These are phyloP conservation scores for Pseudozyma thailandica DNA, from an alignment of 1,284 basidiomycete genomes.

Conservation along the genomic window DNA sequence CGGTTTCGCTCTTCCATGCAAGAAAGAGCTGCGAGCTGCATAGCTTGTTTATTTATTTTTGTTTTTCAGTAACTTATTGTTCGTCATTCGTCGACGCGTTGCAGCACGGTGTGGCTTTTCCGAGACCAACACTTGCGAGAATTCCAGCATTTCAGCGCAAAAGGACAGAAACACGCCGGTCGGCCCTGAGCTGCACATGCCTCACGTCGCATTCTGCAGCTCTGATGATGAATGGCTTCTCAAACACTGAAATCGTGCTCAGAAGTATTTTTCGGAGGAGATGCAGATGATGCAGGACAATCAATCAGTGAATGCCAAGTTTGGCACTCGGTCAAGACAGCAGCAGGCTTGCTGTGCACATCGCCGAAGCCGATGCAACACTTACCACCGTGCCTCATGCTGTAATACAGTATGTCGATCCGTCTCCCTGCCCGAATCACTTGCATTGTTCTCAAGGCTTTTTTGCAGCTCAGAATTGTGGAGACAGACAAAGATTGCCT, in stretches of 20 bases:
- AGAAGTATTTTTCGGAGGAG: neutral
- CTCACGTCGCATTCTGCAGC: constrained; percentile 18
- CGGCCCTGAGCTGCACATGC: constrained; percentile 23
- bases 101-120: neutral
- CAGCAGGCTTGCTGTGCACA: constrained; percentile 3
- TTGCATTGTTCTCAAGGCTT: too few relatives aligned
- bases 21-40: constrained; percentile 34
- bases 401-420: constrained; percentile 3
- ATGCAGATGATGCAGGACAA: too few relatives aligned
- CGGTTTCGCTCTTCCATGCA: neutral
- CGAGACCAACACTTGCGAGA: constrained; percentile 33
- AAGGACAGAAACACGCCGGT: constrained; percentile 3
- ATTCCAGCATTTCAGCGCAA: too few relatives aligned
- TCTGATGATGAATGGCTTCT: neutral
- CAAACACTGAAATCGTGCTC: constrained; percentile 10
- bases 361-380: constrained; percentile 37
- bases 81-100: neutral
- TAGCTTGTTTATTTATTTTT: constrained; percentile 19
- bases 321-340: constrained; percentile 19
- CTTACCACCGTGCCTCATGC: neutral
- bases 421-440: too few relatives aligned
- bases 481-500: too few relatives aligned
- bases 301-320: constrained; percentile 1
- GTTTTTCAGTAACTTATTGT: neutral
- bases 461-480: too few relatives aligned